Percentiles rank a stretch among this genome's conserved stretches.
These are phyloP conservation scores for Fusarium dlaminii DNA, from an alignment of 2,329 filamentous ascomycete species.

Conservation along the genomic window DNA sequence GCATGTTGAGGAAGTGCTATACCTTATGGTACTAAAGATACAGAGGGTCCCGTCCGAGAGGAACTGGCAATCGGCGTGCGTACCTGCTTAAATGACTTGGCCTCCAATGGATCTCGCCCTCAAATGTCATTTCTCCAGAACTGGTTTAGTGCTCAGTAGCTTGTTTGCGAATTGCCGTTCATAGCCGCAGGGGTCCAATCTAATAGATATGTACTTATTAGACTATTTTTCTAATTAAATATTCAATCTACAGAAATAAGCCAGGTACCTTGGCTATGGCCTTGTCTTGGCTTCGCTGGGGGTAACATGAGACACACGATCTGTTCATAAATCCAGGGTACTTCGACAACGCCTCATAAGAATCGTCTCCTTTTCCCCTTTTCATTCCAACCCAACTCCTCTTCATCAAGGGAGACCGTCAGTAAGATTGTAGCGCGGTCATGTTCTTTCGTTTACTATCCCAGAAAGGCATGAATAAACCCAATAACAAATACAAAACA, in stretches of 20 bases:
- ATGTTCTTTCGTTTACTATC: background rate
- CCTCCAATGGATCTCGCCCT: conserved; percentile 19
- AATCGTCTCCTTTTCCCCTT: background rate
- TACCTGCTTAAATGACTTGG: conserved; percentile 32
- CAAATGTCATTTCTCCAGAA: conserved; percentile 31
- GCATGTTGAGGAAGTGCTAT: background rate
- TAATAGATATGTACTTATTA: background rate
- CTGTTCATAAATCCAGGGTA: background rate
- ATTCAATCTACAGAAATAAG: background rate
- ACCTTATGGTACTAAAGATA: background rate
- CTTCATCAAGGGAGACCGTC: background rate
- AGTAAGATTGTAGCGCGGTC: background rate
- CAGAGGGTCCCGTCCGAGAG: conserved; percentile 19
- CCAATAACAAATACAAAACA: conserved; percentile 20
- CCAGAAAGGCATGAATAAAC: background rate
- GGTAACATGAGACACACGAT: background rate
- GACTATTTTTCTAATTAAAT: background rate
- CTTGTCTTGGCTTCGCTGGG: background rate
- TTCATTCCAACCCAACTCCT: background rate
- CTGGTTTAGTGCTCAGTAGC: background rate
- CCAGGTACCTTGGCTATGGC: background rate
- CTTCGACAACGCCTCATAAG: background rate
- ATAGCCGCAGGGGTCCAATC: conserved; percentile 28
- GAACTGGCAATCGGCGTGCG: conserved; percentile 37
- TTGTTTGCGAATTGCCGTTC: conserved; percentile 20